These are phyloP conservation scores for Colletotrichum tropicicola DNA, from an alignment of 2,329 filamentous ascomycete genomes.

Conservation along the genomic window DNA sequence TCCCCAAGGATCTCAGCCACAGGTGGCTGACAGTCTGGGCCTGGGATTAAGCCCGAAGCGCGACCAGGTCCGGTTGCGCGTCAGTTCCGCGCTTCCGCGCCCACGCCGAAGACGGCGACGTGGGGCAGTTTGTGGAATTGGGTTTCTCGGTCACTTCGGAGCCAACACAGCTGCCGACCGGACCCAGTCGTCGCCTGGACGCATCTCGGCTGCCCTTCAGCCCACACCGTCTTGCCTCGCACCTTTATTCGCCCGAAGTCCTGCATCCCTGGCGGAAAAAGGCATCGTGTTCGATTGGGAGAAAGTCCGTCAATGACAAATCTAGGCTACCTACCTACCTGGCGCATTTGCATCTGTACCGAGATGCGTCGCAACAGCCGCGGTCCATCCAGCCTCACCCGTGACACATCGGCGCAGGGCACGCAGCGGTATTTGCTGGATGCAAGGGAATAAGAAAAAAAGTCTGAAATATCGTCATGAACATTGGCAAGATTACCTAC, in stretches of 20 bases:
- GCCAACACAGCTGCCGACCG: constrained; percentile 1
- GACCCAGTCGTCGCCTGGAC: constrained; percentile 3
- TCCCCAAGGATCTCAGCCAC: not conserved
- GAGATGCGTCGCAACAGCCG: not conserved
- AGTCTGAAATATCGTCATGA: not conserved
- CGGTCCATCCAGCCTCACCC: not conserved
- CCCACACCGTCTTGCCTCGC: constrained; percentile 8
- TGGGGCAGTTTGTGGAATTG: not conserved
- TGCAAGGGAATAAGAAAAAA: not conserved
- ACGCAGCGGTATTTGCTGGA: not conserved
- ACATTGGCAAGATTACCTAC: not conserved
- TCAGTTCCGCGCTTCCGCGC: constrained; percentile 4
- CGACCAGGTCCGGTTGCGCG: not conserved
- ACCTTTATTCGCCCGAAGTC: constrained; percentile 28
- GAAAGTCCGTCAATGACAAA: constrained; percentile 23
- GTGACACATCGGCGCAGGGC: not conserved
- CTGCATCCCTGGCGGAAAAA: not conserved
- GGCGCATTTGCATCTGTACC: not conserved
- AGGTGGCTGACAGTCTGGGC: not conserved
- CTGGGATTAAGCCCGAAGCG: no score
- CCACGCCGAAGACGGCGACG: constrained; percentile 2
- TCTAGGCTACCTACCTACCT: not conserved
- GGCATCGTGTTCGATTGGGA: not conserved
- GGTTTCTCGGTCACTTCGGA: constrained; percentile 17
- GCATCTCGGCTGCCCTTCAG: constrained; percentile 6